Base-by-base conservation (phyloP, 306 rosid species). In the Cyclanthera cordifolia region DNA sequence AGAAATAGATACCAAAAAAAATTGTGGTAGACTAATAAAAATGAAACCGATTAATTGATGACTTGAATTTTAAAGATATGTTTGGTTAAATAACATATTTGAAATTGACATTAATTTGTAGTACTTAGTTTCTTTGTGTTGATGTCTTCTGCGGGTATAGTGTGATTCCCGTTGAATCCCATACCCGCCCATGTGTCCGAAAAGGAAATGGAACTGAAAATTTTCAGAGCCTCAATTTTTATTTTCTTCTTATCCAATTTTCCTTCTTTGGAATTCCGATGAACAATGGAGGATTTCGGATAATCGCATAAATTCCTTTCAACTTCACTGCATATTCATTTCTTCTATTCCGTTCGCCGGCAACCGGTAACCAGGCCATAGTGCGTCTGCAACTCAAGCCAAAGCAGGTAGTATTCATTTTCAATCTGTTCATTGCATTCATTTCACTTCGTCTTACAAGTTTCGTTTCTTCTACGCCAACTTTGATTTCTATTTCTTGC, bases 151-250 rank as follows among this genome's bases (percentile, higher is more conserved):
- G n/a, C n/a, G n/a, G n/a, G n/a, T n/a, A n/a, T n/a, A n/a, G n/a
- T n/a, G n/a, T n/a, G n/a, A n/a, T n/a, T n/a, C n/a, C n/a, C n/a
- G n/a, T n/a, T n/a, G 41, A 51, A 19, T 51, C 24, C 6, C 55
- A 52, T 49, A 21, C 17, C 8, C 53, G 0, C 16, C 56, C 56
- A 17, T 51, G 4, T 54, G 60, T 52, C 52, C 74, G 78, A 73
- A 43, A 43, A 43, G 48, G 50, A 71, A 48, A 74, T 82, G 80
- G 86, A 86, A 65, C 77, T 71, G 69, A 32, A 58, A 74, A 80
- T 25, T 88, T 55, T 17, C 4, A 19, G 28, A 37, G 49, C 68
- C 68, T 61, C 68, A 37, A 17, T 61, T 19, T 19, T 4, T 4
- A 37, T 9, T 5, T 37, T n/a, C 47, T 4, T 61, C 68, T 61